Base-by-base conservation (phyloP, 2,329 filamentous ascomycete species). In the Pseudopyricularia cyperi region DNA sequence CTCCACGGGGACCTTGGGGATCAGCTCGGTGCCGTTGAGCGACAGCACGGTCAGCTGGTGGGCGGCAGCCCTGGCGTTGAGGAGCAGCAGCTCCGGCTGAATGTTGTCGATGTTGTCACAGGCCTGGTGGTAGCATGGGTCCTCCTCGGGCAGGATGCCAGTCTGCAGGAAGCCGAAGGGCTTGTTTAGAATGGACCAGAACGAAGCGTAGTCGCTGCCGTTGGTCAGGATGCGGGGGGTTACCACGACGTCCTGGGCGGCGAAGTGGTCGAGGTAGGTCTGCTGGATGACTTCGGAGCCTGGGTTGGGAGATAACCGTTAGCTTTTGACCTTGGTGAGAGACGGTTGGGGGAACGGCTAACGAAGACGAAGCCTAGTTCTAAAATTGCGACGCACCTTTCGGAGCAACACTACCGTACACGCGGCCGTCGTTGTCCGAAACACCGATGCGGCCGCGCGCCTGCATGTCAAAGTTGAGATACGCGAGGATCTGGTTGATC, bases 191-290 rank as follows among this genome's bases (percentile, higher is more conserved):
- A 57, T 56, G 37, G 58, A 56, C 62, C 66, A 65, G 55, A 68
- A 69, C 6, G 75, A 79, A 35, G 82, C 84, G 59, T 91, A 91
- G 66, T 93, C 87, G 56, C 82, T 87, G 54, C 87, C 80, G 32
- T 77, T 75, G 0, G 77, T 77, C 55, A 73, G 79, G 56, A 72
- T 71, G 42, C 71, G 72, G 72, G 56, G 81, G 77, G 7, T 71
- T 70, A 58, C 58, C 24, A 58, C 52, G 51, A 55, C 55, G 62
- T 39, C 28, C 46, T 52, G 42, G 22, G 39, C n/a, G 11, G 37
- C 46, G 37, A 71, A 78, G 64, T 70, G 79, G 15, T 71, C 64
- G 55, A 74, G 67, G 60, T 79, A 79, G 42, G 76, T 63, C 42
- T 67, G 59, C 61, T 77, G 76, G 12, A 74, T 74, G 55, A 79